Evolutionary conservation across 1,139 yeast genomes (phyloP).

Genomic region (Sugiyamaella neomexicana): DNA sequence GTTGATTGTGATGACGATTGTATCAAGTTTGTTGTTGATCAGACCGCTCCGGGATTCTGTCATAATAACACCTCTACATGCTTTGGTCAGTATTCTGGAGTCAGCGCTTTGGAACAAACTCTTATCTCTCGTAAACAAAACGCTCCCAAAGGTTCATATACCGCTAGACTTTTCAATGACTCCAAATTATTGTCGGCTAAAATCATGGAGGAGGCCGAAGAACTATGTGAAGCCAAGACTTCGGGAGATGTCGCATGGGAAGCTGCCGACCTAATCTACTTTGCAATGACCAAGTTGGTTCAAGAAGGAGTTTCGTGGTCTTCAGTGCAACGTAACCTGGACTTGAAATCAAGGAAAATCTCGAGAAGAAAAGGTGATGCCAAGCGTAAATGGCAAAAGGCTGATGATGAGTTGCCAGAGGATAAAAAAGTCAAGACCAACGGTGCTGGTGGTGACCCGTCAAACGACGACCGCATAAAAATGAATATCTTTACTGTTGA

Average conservation of each 20-base stretch:
- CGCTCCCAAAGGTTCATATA: slow-evolving; percentile 92
- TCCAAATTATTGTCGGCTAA: slow-evolving; percentile 74
- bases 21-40: slow-evolving; percentile 80
- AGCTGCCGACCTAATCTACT: slow-evolving; percentile 92
- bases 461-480: slow-evolving; percentile 50
- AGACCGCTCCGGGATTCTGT: slow-evolving; percentile 85
- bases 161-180: slow-evolving; percentile 82
- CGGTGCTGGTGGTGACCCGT: slow-evolving; percentile 25
- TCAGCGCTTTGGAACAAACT: slow-evolving; percentile 65
- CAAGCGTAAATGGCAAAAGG: slow-evolving; percentile 60
- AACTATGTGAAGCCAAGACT: slow-evolving; percentile 75
- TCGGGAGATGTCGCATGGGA: slow-evolving; percentile 90
- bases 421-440: slow-evolving; percentile 27
- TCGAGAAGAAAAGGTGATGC: slow-evolving; percentile 97
- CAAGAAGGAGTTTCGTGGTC: slow-evolving; percentile 75
- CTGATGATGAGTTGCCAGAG: slow-evolving; percentile 29
- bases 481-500: slow-evolving; percentile 66
- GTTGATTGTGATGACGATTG: slow-evolving; percentile 94
- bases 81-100: slow-evolving; percentile 60
- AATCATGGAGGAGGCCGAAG: slow-evolving; percentile 95
- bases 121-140: slow-evolving; percentile 49
- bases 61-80: slow-evolving; percentile 82
- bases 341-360: slow-evolving; percentile 78
- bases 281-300: slow-evolving; percentile 83
- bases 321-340: slow-evolving; percentile 83